Evolutionary conservation across 768 basidiomycete species (phyloP).

Genomic region (Nevesoporus exiguus): DNA sequence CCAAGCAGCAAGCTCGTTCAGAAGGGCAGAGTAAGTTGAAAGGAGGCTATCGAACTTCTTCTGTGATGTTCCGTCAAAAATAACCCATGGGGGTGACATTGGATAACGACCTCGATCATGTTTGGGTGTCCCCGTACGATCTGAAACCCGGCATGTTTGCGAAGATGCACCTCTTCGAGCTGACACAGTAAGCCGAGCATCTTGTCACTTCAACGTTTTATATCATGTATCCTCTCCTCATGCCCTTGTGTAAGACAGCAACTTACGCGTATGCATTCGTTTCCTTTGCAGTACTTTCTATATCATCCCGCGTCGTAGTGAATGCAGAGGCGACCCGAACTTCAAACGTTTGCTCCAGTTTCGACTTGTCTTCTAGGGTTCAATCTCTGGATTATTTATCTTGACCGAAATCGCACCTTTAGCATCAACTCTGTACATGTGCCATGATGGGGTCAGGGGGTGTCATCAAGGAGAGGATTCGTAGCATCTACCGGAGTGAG

Average conservation of each 20-base stretch:
- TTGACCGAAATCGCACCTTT: constrained; percentile 9
- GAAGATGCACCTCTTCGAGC: constrained; percentile 22
- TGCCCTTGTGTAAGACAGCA: constrained; percentile 2
- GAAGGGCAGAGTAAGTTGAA: constrained; percentile 22
- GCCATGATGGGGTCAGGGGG: neutral
- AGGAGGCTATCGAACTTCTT: constrained; percentile 22
- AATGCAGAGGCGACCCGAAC: constrained; percentile 18
- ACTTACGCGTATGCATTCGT: constrained; percentile 29
- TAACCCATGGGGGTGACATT: neutral
- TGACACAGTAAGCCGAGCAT: constrained; percentile 17
- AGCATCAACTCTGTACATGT: constrained; percentile 5
- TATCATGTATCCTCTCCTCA: neutral
- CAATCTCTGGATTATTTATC: neutral
- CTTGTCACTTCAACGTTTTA: constrained; percentile 16
- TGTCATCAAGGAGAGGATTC: neutral
- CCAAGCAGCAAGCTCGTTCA: constrained; percentile 33
- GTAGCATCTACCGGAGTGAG: constrained; percentile 13
- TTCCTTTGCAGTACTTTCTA: constrained; percentile 19
- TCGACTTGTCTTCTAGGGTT: constrained; percentile 9
- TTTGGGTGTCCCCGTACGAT: constrained; percentile 5
- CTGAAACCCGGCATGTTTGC: constrained; percentile 7
- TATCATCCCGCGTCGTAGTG: constrained; percentile 7
- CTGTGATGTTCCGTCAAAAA: constrained; percentile 15
- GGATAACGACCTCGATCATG: constrained; percentile 16
- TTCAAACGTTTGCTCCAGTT: constrained; percentile 23